Conservation (phyloP, 1,284 basidiomycete species). For the Malassezia slooffiae region DNA sequence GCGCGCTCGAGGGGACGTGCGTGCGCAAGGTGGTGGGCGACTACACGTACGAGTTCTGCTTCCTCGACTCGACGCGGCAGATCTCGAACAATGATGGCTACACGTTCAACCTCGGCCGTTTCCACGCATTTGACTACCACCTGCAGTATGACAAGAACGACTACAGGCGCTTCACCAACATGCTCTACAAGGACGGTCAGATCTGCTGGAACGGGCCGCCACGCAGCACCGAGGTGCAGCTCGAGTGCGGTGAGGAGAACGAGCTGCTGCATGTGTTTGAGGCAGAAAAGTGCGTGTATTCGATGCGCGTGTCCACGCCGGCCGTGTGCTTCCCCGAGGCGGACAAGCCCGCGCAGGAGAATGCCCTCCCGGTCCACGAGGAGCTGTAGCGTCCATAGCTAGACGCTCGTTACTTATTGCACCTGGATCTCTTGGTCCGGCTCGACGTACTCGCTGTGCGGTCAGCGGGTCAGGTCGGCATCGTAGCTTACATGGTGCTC, state of each 20-base stretch:
- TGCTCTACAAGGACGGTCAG: slow-evolving; percentile 61
- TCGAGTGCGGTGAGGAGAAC: slow-evolving; percentile 78
- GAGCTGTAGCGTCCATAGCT: slow-evolving; percentile 6
- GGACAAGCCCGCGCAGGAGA: background rate
- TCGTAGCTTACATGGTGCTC: slow-evolving; percentile 7
- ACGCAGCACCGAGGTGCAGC: slow-evolving; percentile 61
- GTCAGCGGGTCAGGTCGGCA: background rate
- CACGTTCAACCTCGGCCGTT: slow-evolving; percentile 67
- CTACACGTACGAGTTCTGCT: slow-evolving; percentile 95
- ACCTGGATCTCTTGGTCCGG: slow-evolving; percentile 3
- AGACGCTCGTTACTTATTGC: background rate
- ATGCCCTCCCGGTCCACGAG: slow-evolving; percentile 1
- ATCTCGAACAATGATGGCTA: slow-evolving; percentile 72
- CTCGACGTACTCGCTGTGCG: slow-evolving; percentile 10
- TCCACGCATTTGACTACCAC: slow-evolving; percentile 66
- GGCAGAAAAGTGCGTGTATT: slow-evolving; percentile 89
- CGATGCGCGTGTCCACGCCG: slow-evolving; percentile 73
- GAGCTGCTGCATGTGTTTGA: slow-evolving; percentile 70
- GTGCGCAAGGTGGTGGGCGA: slow-evolving; percentile 72
- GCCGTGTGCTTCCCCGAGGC: slow-evolving; percentile 59
- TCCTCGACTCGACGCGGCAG: slow-evolving; percentile 77
- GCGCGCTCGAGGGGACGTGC: slow-evolving; percentile 76
- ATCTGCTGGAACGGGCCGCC: slow-evolving; percentile 95
- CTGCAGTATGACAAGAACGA: slow-evolving; percentile 57
- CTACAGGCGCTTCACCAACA: slow-evolving; percentile 59